Conservation (phyloP, 306 rosid species). For the Nissolia schottii region DNA sequence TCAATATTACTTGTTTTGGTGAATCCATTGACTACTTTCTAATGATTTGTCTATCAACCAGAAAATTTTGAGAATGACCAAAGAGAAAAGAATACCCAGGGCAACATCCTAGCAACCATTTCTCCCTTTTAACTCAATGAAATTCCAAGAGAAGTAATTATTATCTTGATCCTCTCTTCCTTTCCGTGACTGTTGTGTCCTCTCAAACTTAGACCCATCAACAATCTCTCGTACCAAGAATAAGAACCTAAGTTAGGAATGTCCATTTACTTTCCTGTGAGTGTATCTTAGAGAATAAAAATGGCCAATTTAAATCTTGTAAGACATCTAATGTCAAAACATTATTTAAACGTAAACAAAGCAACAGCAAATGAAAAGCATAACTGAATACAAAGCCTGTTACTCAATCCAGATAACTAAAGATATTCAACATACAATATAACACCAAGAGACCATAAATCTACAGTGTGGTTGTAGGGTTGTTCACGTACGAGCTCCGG, state of each 20-base stretch:
- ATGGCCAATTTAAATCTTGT: slow-evolving; percentile 4
- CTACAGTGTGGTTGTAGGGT: slow-evolving; percentile 95
- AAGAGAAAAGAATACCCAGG: neutral
- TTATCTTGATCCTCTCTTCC: neutral
- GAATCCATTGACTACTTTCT: neutral
- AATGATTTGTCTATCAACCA: neutral
- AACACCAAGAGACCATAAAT: slow-evolving; percentile 98
- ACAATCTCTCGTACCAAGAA: neutral
- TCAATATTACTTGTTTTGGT: too few species aligned
- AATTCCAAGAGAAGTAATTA: neutral
- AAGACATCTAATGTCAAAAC: neutral
- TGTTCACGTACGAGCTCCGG: slow-evolving; percentile 97
- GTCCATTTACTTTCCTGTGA: neutral
- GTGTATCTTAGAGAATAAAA: neutral
- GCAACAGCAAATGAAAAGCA: neutral
- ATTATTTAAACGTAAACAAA: slow-evolving; percentile 10
- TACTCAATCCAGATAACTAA: slow-evolving; percentile 16
- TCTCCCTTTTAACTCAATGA: neutral
- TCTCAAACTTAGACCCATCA: neutral
- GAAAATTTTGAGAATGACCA: neutral
- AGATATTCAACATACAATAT: slow-evolving; percentile 62
- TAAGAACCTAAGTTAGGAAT: neutral
- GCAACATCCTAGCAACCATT: neutral
- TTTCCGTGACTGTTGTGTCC: neutral
- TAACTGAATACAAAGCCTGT: slow-evolving; percentile 16